phyloP scores from a whole-genome alignment of 202 grass and related monocot species.

The Digitaria exilis region DNA sequence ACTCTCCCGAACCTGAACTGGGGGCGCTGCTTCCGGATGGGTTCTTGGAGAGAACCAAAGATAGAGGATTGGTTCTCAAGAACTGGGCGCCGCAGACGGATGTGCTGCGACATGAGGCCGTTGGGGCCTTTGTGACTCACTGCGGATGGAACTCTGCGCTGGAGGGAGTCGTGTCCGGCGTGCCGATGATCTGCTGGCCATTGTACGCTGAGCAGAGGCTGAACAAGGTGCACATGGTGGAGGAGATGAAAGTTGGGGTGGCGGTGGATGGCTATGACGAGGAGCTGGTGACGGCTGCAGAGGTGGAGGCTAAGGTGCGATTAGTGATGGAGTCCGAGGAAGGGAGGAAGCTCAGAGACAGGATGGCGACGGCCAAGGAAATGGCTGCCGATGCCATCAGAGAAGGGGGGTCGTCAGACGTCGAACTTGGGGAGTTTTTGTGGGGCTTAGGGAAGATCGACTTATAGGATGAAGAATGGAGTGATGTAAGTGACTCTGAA shows the following conservation, averaged over 20 bases:
- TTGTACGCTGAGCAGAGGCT: slow-evolving; percentile 68
- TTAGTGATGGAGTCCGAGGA: slow-evolving; percentile 60
- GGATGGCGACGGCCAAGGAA: slow-evolving; percentile 28
- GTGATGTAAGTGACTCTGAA: no score
- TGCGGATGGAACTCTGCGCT: slow-evolving; percentile 86
- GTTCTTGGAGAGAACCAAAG: slow-evolving; percentile 64
- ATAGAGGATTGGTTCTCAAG: slow-evolving; percentile 56
- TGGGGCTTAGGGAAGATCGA: background rate
- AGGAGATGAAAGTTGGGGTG: slow-evolving; percentile 68
- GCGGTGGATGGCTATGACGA: slow-evolving; percentile 64
- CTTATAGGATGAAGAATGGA: background rate
- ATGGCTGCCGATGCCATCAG: slow-evolving; percentile 43
- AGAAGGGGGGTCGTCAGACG: slow-evolving; percentile 47
- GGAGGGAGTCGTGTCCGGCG: slow-evolving; percentile 51
- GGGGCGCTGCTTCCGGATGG: slow-evolving; percentile 52
- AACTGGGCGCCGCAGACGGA: slow-evolving; percentile 73
- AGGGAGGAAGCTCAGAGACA: slow-evolving; percentile 37
- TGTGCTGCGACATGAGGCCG: slow-evolving; percentile 58
- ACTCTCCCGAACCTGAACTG: slow-evolving; percentile 19
- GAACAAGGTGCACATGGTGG: slow-evolving; percentile 65
- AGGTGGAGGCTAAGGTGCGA: slow-evolving; percentile 65
- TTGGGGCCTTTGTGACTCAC: slow-evolving; percentile 73
- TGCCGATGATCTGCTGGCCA: slow-evolving; percentile 76
- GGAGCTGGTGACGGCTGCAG: slow-evolving; percentile 46
- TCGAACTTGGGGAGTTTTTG: slow-evolving; percentile 38